These are phyloP conservation scores for Tillandsia fasciculata DNA, from an alignment of 176 grass and related monocot species.

Conservation along the genomic window DNA sequence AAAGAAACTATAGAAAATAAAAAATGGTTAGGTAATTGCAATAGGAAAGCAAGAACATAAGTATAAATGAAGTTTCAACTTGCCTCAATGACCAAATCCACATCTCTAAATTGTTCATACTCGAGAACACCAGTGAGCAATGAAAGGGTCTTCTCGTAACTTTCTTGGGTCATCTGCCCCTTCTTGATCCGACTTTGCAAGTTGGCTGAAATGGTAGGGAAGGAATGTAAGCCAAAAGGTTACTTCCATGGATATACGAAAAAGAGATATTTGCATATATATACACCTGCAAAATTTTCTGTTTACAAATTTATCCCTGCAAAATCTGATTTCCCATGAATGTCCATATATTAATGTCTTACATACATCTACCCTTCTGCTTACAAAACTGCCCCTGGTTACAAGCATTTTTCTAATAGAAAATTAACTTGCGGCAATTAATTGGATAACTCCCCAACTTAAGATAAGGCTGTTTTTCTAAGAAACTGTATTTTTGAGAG, in stretches of 20 bases:
- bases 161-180: constrained; percentile 81
- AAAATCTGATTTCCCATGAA: too few species aligned
- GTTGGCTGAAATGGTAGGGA: constrained; percentile 40
- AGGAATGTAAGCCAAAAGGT: too few species aligned
- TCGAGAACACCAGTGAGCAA: constrained; percentile 66
- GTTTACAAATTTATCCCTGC: too few species aligned
- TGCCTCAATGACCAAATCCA: constrained; percentile 85
- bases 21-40: neutral
- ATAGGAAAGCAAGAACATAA: neutral
- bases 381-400: too few species aligned
- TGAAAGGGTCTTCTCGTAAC: constrained; percentile 62
- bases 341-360: too few species aligned
- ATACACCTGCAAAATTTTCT: too few species aligned
- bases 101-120: constrained; percentile 71
- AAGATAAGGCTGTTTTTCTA: too few species aligned
- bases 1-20: neutral
- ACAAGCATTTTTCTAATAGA: too few species aligned
- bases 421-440: too few species aligned
- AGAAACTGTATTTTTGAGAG: too few species aligned
- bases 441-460: too few species aligned
- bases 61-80: constrained; percentile 1
- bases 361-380: too few species aligned
- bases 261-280: neutral
- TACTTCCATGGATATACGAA: constrained; percentile 5
- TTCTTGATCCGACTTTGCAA: constrained; percentile 66